Evolutionary conservation across 2,329 filamentous ascomycete species (phyloP).

Genomic region (Penicillium sp.): DNA sequence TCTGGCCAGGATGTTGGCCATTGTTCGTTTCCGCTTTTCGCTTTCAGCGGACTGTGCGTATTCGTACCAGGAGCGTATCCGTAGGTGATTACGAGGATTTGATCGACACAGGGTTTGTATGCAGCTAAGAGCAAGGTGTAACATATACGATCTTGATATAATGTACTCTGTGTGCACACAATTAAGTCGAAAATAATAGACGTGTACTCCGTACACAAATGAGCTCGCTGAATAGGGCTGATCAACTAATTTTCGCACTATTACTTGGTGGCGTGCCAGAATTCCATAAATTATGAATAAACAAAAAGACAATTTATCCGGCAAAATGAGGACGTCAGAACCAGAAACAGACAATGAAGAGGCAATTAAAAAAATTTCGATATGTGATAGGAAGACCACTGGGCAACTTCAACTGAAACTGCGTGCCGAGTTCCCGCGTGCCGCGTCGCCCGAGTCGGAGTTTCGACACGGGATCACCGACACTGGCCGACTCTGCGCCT

Average conservation of each 20-base stretch:
- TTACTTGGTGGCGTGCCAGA: neutral
- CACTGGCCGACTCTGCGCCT: neutral
- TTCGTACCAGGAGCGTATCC: neutral
- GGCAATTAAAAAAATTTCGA: neutral
- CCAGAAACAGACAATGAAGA: neutral
- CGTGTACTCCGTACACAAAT: neutral
- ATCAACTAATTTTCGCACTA: neutral
- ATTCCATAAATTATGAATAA: neutral
- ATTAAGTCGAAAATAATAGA: neutral
- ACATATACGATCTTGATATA: neutral
- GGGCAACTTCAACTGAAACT: neutral
- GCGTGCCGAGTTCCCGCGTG: constrained; percentile 15
- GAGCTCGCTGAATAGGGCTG: neutral
- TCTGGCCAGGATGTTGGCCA: neutral
- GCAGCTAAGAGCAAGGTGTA: constrained; percentile 15
- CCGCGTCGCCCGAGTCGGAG: constrained; percentile 10
- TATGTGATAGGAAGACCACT: neutral
- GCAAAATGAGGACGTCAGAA: neutral
- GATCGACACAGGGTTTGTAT: constrained; percentile 21
- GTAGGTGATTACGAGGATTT: neutral
- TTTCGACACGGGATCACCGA: constrained; percentile 10
- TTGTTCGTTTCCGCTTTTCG: neutral
- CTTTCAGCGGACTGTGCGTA: neutral
- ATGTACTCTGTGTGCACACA: neutral
- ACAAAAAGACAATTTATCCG: constrained; percentile 2